Percentiles rank a stretch among this genome's conserved stretches.
Evolutionary conservation across 2,329 filamentous ascomycete genomes (phyloP).

Genomic region (Nakataea oryzae): DNA sequence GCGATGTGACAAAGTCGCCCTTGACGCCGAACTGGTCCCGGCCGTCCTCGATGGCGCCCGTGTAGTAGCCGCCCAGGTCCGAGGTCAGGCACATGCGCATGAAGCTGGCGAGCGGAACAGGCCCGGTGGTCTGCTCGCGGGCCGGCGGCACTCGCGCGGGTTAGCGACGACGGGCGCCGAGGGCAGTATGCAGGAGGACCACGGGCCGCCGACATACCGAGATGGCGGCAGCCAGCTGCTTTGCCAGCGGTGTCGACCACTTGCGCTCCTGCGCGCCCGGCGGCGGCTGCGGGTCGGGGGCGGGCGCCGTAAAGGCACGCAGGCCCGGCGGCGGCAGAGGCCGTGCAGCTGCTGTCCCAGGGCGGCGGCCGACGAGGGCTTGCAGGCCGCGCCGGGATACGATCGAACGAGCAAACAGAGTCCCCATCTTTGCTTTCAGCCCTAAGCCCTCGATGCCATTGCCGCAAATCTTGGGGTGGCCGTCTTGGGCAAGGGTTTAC

Average conservation of each 20-base stretch:
- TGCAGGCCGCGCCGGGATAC: not conserved
- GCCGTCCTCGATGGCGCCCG: constrained; percentile 53
- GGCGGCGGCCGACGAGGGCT: not conserved
- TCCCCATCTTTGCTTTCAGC: not conserved
- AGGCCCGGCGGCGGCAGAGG: not conserved
- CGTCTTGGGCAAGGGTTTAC: not conserved
- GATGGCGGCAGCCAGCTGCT: constrained; percentile 78
- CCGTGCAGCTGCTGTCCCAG: not conserved
- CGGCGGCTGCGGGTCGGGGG: not conserved
- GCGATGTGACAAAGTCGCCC: constrained; percentile 94
- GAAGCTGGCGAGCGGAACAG: constrained; percentile 82
- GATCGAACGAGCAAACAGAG: not conserved
- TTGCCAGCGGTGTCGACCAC: constrained; percentile 90
- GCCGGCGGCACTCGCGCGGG: not conserved
- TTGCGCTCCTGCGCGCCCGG: constrained; percentile 32
- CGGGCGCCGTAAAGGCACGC: not conserved
- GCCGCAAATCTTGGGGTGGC: not conserved
- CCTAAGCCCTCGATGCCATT: not conserved
- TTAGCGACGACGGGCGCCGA: not conserved
- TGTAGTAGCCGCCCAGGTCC: constrained; percentile 89
- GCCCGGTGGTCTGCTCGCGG: constrained; percentile 57
- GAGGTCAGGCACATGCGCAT: constrained; percentile 98
- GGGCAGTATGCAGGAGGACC: not conserved
- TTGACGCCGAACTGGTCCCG: constrained; percentile 85
- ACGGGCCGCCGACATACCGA: constrained; percentile 42